These are phyloP conservation scores for Amaranthus palmeri DNA, from an alignment of 148 eudicot genomes.

Conservation along the genomic window DNA sequence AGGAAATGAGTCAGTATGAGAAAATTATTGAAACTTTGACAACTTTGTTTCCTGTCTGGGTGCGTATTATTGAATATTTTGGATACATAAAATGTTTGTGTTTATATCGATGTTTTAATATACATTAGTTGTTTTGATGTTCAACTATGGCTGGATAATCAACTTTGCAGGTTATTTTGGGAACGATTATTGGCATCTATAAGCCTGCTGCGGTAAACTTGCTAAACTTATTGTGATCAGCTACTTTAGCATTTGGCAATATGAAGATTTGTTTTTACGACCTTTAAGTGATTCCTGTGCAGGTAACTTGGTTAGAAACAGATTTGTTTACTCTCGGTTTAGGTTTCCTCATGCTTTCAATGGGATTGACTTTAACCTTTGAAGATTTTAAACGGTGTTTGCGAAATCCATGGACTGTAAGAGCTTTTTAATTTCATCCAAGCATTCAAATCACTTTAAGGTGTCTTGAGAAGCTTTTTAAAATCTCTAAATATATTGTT, in stretches of 20 bases:
- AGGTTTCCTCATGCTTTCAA: conserved; percentile 99
- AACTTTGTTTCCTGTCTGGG: conserved; percentile 97
- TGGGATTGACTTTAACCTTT: conserved; percentile 96
- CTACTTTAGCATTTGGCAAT: neutral
- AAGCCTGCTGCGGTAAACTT: conserved; percentile 76
- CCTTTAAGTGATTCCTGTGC: conserved; percentile 23
- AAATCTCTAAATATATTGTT: neutral
- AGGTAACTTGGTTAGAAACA: conserved; percentile 97
- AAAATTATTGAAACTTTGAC: conserved; percentile 86
- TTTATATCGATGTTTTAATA: neutral
- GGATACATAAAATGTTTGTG: neutral
- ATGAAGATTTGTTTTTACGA: neutral
- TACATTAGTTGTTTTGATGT: neutral
- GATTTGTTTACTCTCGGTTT: conserved; percentile 91
- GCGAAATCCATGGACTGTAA: conserved; percentile 95
- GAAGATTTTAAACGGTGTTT: conserved; percentile 93
- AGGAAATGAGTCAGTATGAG: conserved; percentile 69
- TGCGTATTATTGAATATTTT: conserved; percentile 29
- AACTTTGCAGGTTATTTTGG: conserved; percentile 65
- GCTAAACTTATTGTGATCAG: conserved; percentile 3
- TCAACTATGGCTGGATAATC: conserved; percentile 4
- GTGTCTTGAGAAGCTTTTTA: neutral
- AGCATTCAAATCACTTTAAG: conserved; percentile 2
- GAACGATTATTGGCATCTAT: conserved; percentile 84
- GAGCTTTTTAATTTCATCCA: conserved; percentile 23